Base-by-base conservation (phyloP, 2,329 filamentous ascomycete genomes). In the Aureobasidium sp. region DNA sequence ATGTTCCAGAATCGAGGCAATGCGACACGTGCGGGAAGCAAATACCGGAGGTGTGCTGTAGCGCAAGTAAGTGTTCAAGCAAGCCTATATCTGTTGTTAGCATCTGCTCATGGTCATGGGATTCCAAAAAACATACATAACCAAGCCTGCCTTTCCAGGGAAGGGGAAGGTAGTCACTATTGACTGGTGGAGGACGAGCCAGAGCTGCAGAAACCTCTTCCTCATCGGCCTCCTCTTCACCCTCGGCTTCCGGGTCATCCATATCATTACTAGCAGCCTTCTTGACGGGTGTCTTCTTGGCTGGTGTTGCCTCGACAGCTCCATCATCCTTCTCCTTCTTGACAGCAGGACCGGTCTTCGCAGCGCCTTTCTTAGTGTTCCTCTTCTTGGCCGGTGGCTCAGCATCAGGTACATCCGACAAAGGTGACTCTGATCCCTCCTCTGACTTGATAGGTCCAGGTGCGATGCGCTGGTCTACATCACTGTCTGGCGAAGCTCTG, bases 61-160 rank as follows among this genome's bases (percentile, higher is more conserved):
- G 48, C 93, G 87, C 1, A 97, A 81, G 72, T 97, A 97, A 0
- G 93, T 97, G 71, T 96, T 96, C 17, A 97, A 78, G 70, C 92
- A 97, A 12, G 93, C 91, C 89, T 86, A 14, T 5, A 15, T 34
- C 31, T 34, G 8, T n/a, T 27, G 17, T 62, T 44, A 39, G 44
- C 64, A 37, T 41, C 25, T 62, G 51, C 52, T 29, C 36, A n/a
- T n/a, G n/a, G n/a, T n/a, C n/a, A n/a, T n/a, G n/a, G n/a, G n/a
- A n/a, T n/a, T n/a, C n/a, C n/a, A n/a, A n/a, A n/a, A n/a, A n/a
- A n/a, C n/a, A n/a, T n/a, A n/a, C n/a, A 81, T 96, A 97, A 63
- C 92, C 92, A 64, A 97, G 73, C 31, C 92, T 83, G 0, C 93
- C 93, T 75, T 87, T 91, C 92, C 92, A 97, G 0, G 92, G 93